phyloP scores from a whole-genome alignment of 2,329 filamentous ascomycete species.

The Ceratocystis papillata region DNA sequence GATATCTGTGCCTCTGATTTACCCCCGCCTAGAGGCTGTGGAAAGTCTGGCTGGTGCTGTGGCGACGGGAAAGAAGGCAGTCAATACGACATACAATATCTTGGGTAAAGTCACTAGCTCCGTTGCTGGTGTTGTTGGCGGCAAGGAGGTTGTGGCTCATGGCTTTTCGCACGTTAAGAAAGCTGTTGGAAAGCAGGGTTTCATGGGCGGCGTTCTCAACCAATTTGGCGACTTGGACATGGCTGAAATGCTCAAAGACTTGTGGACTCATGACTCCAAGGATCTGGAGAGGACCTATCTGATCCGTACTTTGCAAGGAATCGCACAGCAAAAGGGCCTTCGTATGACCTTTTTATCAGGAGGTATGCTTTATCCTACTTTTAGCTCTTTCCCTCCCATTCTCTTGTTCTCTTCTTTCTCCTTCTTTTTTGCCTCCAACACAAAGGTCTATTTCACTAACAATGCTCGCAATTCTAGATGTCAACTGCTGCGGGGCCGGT shows the following conservation, averaged over 20 bases:
- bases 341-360: conserved; percentile 96
- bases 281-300: conserved; percentile 94
- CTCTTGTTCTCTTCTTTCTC: background rate
- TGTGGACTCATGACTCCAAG: conserved; percentile 98
- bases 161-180: conserved; percentile 95
- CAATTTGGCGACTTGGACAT: conserved; percentile 95
- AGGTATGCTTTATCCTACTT: conserved; percentile 38
- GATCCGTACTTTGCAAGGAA: conserved; percentile 89
- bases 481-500: conserved; percentile 84
- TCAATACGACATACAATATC: conserved; percentile 93
- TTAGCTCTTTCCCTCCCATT: too few relatives aligned
- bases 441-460: background rate
- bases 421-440: background rate
- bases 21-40: conserved; percentile 81
- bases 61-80: conserved; percentile 88
- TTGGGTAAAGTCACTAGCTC: conserved; percentile 90
- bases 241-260: conserved; percentile 84
- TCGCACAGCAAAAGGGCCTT: conserved; percentile 86
- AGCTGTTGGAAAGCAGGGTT: conserved; percentile 83
- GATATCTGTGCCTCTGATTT: conserved; percentile 80
- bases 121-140: conserved; percentile 88
- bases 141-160: conserved; percentile 81
- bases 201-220: conserved; percentile 93
- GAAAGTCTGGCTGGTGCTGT: conserved; percentile 87
- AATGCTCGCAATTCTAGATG: conserved; percentile 41